Conservation (phyloP, 345 rosid genomes). For the Brassica carinata region DNA sequence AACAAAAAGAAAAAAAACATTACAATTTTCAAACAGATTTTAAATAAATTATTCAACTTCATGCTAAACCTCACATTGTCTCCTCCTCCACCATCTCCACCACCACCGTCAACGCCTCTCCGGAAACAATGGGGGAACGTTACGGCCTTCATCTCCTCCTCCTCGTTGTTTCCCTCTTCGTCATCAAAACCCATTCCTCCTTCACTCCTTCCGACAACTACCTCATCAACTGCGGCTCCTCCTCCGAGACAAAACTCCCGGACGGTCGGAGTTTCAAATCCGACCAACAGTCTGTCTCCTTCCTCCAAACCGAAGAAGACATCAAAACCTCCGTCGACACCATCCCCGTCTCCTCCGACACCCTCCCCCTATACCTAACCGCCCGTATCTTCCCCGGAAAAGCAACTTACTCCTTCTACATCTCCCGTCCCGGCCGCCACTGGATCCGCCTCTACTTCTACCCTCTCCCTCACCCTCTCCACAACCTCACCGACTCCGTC, state of each 20-base stretch:
- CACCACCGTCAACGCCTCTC: conserved; percentile 23
- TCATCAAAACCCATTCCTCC: conserved; percentile 23
- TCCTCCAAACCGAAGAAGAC: conserved; percentile 58
- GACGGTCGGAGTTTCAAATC: conserved; percentile 76
- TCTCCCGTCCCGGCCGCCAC: conserved; percentile 61
- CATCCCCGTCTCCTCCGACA: conserved; percentile 30
- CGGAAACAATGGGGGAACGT: conserved; percentile 46
- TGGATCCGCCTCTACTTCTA: conserved; percentile 84
- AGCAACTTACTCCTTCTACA: conserved; percentile 51
- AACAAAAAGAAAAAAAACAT: conserved; percentile 7
- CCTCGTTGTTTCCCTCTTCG: conserved; percentile 14
- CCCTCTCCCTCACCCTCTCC: conserved; percentile 61
- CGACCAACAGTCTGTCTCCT: conserved; percentile 53
- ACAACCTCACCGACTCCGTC: conserved; percentile 52
- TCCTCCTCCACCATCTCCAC: not conserved
- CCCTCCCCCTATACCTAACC: conserved; percentile 45
- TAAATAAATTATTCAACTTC: not conserved
- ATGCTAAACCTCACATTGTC: conserved; percentile 20
- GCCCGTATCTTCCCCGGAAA: conserved; percentile 55
- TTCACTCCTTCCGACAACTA: conserved; percentile 59
- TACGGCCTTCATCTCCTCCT: conserved; percentile 29
- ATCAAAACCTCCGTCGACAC: conserved; percentile 52
- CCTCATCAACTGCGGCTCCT: conserved; percentile 77
- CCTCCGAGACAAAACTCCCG: conserved; percentile 54
- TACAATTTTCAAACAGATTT: not conserved